phyloP scores from a whole-genome alignment of 192 early-diverging fungal genomes.

The Mortierella antarctica region DNA sequence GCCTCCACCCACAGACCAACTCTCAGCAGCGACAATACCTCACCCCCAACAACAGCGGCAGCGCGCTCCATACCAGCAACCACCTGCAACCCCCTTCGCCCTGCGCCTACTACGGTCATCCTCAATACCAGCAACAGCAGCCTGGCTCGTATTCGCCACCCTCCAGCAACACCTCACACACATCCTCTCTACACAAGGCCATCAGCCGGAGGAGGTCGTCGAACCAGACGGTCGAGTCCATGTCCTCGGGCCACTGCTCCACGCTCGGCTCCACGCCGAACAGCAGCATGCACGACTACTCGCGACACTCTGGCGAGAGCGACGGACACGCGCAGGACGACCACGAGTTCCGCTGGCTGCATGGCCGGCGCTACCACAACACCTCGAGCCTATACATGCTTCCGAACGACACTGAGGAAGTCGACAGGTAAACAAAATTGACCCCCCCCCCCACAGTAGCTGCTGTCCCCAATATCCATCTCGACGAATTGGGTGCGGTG shows the following conservation, averaged over 20 bases:
- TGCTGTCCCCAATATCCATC: neutral
- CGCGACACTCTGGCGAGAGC: slow-evolving; percentile 20
- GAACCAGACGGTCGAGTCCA: slow-evolving; percentile 40
- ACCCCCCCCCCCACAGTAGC: neutral
- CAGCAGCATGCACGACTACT: slow-evolving; percentile 3
- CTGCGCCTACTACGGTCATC: slow-evolving; percentile 4
- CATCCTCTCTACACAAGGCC: slow-evolving; percentile 11
- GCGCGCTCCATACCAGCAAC: neutral
- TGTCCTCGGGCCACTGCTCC: slow-evolving; percentile 14
- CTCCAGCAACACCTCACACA: slow-evolving; percentile 6
- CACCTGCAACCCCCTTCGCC: slow-evolving; percentile 1
- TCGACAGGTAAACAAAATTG: slow-evolving; percentile 33
- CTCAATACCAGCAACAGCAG: slow-evolving; percentile 24
- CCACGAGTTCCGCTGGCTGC: slow-evolving; percentile 22
- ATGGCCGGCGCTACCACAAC: slow-evolving; percentile 45
- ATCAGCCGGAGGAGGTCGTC: slow-evolving; percentile 39
- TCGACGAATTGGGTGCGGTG: neutral
- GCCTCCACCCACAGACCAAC: slow-evolving; percentile 6
- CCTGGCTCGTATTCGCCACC: slow-evolving; percentile 12
- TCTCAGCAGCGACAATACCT: slow-evolving; percentile 4
- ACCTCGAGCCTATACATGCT: slow-evolving; percentile 37
- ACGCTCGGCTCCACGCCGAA: slow-evolving; percentile 1
- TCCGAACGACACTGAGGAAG: slow-evolving; percentile 46
- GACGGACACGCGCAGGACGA: neutral
- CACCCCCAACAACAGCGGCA: slow-evolving; percentile 18